Conservation (phyloP, 805 yeast species). For the Suhomyces canberraensis region DNA sequence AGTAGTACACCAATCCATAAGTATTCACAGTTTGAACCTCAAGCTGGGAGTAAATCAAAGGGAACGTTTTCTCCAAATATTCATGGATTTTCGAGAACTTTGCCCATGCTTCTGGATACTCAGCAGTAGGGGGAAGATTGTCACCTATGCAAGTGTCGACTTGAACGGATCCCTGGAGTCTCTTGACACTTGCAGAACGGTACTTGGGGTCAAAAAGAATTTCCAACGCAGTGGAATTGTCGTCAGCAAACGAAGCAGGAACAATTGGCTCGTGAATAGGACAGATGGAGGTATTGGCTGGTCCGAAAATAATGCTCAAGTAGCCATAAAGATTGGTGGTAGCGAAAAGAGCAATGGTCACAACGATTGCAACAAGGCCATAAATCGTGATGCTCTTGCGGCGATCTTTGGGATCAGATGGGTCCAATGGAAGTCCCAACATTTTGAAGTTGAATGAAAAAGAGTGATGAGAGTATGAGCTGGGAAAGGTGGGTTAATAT, state of each 20-base stretch:
- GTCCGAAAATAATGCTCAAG: conserved; percentile 15
- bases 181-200: conserved; percentile 35
- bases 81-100: conserved; percentile 43
- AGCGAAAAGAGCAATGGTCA: conserved; percentile 15
- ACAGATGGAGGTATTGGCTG: conserved; percentile 17
- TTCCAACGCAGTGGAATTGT: conserved; percentile 28
- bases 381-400: conserved; percentile 1
- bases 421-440: neutral
- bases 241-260: conserved; percentile 26
- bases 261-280: conserved; percentile 22
- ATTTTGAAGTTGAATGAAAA: no score
- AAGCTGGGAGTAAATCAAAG: conserved; percentile 46
- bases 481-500: no score
- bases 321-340: conserved; percentile 18
- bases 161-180: conserved; percentile 56
- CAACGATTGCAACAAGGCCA: conserved; percentile 9
- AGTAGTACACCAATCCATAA: conserved; percentile 60
- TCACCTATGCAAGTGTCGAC: conserved; percentile 67
- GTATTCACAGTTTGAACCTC: conserved; percentile 56
- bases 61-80: conserved; percentile 54
- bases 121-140: conserved; percentile 44
- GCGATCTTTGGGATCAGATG: neutral
- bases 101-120: conserved; percentile 48
- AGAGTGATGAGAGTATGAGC: no score
- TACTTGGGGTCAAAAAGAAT: conserved; percentile 25